Conservation (phyloP, 345 rosid genomes). For the Geranium rotundifolium region DNA sequence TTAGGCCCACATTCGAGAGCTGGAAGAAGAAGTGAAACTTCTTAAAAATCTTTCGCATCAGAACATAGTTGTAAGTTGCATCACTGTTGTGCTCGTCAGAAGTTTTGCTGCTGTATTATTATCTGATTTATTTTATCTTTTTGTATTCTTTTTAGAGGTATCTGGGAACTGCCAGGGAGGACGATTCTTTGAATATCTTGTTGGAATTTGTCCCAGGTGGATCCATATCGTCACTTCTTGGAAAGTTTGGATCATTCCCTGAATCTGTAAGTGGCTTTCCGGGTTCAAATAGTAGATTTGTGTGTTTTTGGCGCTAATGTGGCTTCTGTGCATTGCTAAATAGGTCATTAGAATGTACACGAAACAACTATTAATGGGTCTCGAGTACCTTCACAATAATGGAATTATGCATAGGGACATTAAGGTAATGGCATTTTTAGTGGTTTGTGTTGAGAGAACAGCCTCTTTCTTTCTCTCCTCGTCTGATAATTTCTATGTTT, state of each 20-base stretch:
- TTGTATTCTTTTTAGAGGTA: constrained; percentile 39
- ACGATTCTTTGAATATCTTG: constrained; percentile 55
- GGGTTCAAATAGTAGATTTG: constrained; percentile 2
- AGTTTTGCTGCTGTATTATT: background rate
- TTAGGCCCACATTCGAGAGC: constrained; percentile 66
- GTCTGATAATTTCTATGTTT: constrained; percentile 8
- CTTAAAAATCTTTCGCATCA: constrained; percentile 77
- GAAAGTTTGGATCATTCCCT: constrained; percentile 78
- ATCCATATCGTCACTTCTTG: constrained; percentile 68
- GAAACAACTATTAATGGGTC: constrained; percentile 53
- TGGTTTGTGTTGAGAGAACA: background rate
- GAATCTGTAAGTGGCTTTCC: constrained; percentile 47
- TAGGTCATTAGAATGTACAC: constrained; percentile 73
- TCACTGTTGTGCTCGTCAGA: background rate
- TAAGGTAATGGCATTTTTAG: constrained; percentile 30
- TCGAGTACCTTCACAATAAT: constrained; percentile 69
- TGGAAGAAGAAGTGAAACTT: constrained; percentile 82
- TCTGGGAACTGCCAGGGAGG: constrained; percentile 70
- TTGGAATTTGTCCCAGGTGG: constrained; percentile 86
- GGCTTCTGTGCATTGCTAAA: constrained; percentile 3
- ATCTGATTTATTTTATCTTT: background rate
- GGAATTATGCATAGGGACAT: constrained; percentile 89
- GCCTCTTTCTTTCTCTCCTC: background rate
- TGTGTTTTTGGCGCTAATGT: constrained; percentile 1
- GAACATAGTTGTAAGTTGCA: constrained; percentile 63